Evolutionary conservation across 2,329 filamentous ascomycete genomes (phyloP).

Genomic region (Mariannaea sp.): DNA sequence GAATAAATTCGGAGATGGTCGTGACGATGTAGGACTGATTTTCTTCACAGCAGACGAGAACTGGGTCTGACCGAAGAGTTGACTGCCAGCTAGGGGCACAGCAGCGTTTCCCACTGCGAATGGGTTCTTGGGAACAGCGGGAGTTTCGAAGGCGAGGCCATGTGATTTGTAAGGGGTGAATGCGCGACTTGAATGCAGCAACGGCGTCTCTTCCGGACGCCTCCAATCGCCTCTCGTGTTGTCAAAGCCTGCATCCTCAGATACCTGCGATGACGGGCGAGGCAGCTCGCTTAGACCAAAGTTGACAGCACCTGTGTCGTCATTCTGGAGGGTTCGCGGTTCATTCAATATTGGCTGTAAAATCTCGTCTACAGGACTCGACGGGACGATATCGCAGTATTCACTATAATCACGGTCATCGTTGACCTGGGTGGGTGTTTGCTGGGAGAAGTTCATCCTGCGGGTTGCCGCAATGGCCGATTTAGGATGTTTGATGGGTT

Average conservation of each 20-base stretch:
- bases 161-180: slow-evolving; percentile 41
- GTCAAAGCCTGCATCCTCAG: slow-evolving; percentile 48
- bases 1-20: slow-evolving; percentile 58
- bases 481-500: slow-evolving; percentile 24
- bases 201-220: slow-evolving; percentile 41
- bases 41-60: slow-evolving; percentile 56
- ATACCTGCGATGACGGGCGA: slow-evolving; percentile 48
- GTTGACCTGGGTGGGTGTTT: slow-evolving; percentile 62
- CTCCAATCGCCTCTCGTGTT: slow-evolving; percentile 48
- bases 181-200: slow-evolving; percentile 38
- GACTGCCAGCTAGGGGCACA: slow-evolving; percentile 48
- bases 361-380: slow-evolving; percentile 34
- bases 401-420: slow-evolving; percentile 60
- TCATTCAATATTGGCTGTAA: slow-evolving; percentile 40
- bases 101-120: slow-evolving; percentile 46
- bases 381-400: slow-evolving; percentile 42
- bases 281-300: slow-evolving; percentile 47
- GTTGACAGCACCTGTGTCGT: slow-evolving; percentile 57
- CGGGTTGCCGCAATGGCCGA: slow-evolving; percentile 23
- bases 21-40: slow-evolving; percentile 61
- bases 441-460: slow-evolving; percentile 54
- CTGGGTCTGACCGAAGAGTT: slow-evolving; percentile 62
- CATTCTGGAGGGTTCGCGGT: slow-evolving; percentile 47
- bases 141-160: slow-evolving; percentile 52
- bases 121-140: slow-evolving; percentile 53